Base-by-base conservation (phyloP, 148 eudicot species). In the Limonium bicolor region DNA sequence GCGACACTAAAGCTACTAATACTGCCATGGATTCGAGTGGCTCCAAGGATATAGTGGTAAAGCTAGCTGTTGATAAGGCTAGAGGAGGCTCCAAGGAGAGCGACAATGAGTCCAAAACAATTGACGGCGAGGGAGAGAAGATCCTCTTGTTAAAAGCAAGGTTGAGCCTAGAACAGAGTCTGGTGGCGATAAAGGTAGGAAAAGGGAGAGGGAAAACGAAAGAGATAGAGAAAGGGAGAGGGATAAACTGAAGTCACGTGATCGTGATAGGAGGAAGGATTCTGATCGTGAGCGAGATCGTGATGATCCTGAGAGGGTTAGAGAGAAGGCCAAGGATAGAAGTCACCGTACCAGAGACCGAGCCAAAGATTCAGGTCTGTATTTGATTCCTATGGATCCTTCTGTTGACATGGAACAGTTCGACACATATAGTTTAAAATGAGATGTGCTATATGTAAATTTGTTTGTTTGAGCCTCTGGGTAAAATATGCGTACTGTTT, bases 221-320 rank as follows among this genome's bases (percentile, higher is more conserved):
- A 56, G 51, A 37, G 68, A 62, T 3, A 53, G 57, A 29, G 64
- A 52, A 5, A 72, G 76, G 58, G 88, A 75, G 7, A 71, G 69
- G 27, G 76, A 72, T 6, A 59, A 64, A 59, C 81, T 77, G 22
- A 69, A 63, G 60, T 53, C 26, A 9, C 71, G 55, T 64, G 46
- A 63, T 13, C 65, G 82, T 17, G 82, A 82, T 38, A 63, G 92
- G 57, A 87, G 83, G 48, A 73, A 77, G 64, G 96, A 76, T 48
- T 82, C 88, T 50, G 90, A 79, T 32, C 58, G 93, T 65, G 92
- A 86, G 29, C 61, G 84, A 40, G 87, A 82, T 27, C 50, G 73
- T 56, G 80, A 82, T 36, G 94, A 86, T 21, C 6, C 32, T 29
- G 92, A 77, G 29, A 59, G 97, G 42, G 86, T 72, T 12, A 66